Conservation (phyloP, 306 rosid genomes). For the Carpinus viminea region DNA sequence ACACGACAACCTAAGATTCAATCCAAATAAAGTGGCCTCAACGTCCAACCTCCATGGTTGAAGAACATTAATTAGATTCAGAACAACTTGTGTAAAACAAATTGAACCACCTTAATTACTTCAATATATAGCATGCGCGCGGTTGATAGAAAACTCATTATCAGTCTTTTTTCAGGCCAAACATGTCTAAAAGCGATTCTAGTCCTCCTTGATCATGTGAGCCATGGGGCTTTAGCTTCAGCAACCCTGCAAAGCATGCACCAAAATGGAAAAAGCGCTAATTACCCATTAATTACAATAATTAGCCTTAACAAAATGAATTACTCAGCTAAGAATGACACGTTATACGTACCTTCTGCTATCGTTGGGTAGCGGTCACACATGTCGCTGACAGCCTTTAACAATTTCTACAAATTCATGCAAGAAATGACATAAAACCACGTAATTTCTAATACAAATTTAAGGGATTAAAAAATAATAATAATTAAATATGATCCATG, state of each 20-base stretch:
- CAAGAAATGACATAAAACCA: neutral
- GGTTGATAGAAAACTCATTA: no score
- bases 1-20: neutral
- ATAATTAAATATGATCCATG: neutral
- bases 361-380: constrained; percentile 50
- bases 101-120: neutral
- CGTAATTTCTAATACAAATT: neutral
- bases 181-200: constrained; percentile 10
- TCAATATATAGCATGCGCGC: neutral
- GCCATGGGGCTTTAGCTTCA: constrained; percentile 12
- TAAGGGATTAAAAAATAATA: neutral
- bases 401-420: constrained; percentile 38
- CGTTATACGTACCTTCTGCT: constrained; percentile 41
- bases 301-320: neutral
- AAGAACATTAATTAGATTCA: neutral
- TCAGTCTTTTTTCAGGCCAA: neutral
- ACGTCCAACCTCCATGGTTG: neutral
- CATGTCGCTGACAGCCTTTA: constrained; percentile 33
- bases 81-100: neutral
- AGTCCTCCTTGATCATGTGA: constrained; percentile 4
- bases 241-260: constrained; percentile 15
- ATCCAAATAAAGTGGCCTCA: neutral
- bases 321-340: neutral
- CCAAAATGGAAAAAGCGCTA: neutral
- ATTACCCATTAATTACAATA: neutral